Evolutionary conservation across 352 stramenopile species (phyloP), one percentile per base, ranked within the genome.

Genomic region (Phytophthora constricta): DNA sequence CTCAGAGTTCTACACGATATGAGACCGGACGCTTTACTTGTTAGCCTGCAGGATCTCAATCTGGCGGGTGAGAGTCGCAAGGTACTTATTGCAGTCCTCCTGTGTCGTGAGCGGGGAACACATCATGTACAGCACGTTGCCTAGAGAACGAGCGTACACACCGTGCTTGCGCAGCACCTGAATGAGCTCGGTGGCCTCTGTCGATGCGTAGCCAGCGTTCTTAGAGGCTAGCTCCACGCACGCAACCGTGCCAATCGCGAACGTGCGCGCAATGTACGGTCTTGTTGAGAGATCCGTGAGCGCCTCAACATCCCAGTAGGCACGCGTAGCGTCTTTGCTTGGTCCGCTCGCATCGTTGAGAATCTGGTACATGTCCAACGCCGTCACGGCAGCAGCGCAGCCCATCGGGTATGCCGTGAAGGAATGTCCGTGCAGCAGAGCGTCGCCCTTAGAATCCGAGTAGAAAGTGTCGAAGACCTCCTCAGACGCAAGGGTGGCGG

Each of bases 331-430:
- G 16, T 74, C 70, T 13, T 50, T 68, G 17, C 14, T 72, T 9
- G 57, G 47, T 19, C 8, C 62, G 26, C 28, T 72, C 0, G 63
- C 63, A 49, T 73, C 45, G 52, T 83, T 81, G 39, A 89, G 70
- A 58, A 93, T 87, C 54, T 91, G 59, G 71, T 94, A 96, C 86
- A 95, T 92, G 67, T 96, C 87, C 3, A 98, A 61, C 11, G 90
- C 83, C n/a, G 94, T 95, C 25, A 97, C 56, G 11, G 87, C 88
- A 11, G 91, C 91, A 22, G 91, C 92, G 58, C 92, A 98, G 25
- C 90, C 93, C 43, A 97, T 82, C 4, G 93, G 91, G 58, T 98
- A 91, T 0, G 92, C 93, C 25, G 92, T 97, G 78, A 97, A 97
- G n/a, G 91, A 97, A 73, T 98, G 92, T 11, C 87, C 93, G 61